A percentile compares a stretch with the other conserved stretches of the same genome.
Evolutionary conservation across 2,329 filamentous ascomycete genomes (phyloP).

Genomic region (Trichoderma sp.): DNA sequence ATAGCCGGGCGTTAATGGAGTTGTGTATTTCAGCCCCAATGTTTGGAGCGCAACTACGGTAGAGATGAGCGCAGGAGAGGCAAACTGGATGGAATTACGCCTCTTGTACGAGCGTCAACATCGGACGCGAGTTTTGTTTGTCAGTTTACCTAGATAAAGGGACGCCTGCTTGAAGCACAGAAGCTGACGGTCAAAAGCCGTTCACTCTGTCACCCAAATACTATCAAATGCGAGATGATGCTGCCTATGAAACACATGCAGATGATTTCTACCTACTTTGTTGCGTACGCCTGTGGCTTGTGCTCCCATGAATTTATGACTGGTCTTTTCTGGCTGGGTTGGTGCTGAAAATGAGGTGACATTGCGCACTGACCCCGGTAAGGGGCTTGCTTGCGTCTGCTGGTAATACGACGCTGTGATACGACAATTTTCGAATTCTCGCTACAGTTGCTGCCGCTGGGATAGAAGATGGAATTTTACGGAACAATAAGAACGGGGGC

Average conservation of each 20-base stretch:
- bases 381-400: conserved; percentile 14
- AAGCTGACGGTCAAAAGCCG: neutral
- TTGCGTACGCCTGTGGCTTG: neutral
- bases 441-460: neutral
- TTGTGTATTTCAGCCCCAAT: conserved; percentile 28
- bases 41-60: conserved; percentile 12
- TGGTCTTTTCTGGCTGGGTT: neutral
- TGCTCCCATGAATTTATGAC: neutral
- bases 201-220: neutral
- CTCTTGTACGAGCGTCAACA: conserved; percentile 1
- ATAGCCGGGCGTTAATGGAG: conserved; percentile 40
- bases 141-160: conserved; percentile 24
- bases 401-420: neutral
- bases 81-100: conserved; percentile 12
- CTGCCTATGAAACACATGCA: neutral
- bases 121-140: neutral
- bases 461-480: neutral
- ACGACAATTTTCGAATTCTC: neutral
- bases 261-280: neutral
- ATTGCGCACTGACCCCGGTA: conserved; percentile 17
- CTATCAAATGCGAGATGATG: neutral
- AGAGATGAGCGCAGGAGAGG: neutral
- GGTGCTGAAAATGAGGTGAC: conserved; percentile 11
- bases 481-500: neutral
- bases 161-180: conserved; percentile 4